Evolutionary conservation across 2,329 filamentous ascomycete species (phyloP).

Genomic region (Xylaria multiplex): DNA sequence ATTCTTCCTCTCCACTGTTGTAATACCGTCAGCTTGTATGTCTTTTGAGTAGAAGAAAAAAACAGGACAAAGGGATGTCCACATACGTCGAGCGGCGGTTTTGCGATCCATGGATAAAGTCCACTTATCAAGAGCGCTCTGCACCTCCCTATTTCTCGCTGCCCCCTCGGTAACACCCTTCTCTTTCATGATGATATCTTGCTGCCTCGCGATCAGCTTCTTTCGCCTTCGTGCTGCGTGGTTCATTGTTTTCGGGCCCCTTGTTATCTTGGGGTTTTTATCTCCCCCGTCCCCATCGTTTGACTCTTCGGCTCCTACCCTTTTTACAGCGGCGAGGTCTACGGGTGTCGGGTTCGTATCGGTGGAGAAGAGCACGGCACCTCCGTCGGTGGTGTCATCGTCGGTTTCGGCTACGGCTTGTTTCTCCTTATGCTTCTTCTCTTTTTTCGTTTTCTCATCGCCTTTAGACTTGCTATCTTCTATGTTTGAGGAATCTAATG

Average conservation of each 20-base stretch:
- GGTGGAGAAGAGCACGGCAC: conserved; percentile 40
- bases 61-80: background rate
- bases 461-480: conserved; percentile 74
- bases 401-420: conserved; percentile 22
- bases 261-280: conserved; percentile 11
- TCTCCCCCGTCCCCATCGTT: background rate
- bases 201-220: conserved; percentile 45
- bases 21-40: background rate
- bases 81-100: conserved; percentile 24
- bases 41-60: background rate
- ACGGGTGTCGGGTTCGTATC: conserved; percentile 43
- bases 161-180: conserved; percentile 39
- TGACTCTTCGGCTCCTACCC: background rate
- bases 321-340: conserved; percentile 31
- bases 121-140: conserved; percentile 43
- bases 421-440: conserved; percentile 57
- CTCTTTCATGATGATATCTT: conserved; percentile 41
- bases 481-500: conserved; percentile 70
- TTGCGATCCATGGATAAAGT: conserved; percentile 36
- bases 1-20: conserved; percentile 39
- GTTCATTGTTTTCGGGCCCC: conserved; percentile 40
- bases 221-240: conserved; percentile 45
- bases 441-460: conserved; percentile 78
- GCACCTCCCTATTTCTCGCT: conserved; percentile 42
- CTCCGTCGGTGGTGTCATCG: conserved; percentile 18